Conservation (phyloP, 75 land plant genomes). For the Adiantum capillusveneris region DNA sequence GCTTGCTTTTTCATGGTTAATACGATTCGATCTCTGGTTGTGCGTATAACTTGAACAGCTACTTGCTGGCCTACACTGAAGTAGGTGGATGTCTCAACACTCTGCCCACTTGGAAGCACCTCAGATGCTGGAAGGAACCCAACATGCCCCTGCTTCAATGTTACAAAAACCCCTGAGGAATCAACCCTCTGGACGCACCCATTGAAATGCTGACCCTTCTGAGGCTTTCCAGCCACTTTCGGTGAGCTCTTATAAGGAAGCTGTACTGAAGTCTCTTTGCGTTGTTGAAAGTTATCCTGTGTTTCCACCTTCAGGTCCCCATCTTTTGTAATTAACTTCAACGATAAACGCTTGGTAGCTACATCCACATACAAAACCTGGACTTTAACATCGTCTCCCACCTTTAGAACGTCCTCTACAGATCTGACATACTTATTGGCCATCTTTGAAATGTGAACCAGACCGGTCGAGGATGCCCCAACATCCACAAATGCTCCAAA, state of each 20-base stretch:
- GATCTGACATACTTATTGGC: neutral
- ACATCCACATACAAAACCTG: conserved; percentile 2
- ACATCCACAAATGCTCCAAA: conserved; percentile 10
- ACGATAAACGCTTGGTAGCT: neutral
- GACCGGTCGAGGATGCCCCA: neutral
- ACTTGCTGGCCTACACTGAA: neutral
- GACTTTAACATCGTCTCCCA: conserved; percentile 6
- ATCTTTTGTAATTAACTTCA: neutral
- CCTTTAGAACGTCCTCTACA: conserved; percentile 7
- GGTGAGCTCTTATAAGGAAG: neutral
- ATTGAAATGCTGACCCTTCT: neutral
- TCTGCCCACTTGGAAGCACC: neutral
- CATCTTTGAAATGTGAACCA: conserved; percentile 2
- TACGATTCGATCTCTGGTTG: too few relatives aligned
- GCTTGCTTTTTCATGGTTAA: too few relatives aligned
- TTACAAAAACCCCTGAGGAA: neutral
- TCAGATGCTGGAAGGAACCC: conserved; percentile 2
- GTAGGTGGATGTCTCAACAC: neutral
- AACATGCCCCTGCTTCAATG: neutral
- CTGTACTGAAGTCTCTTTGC: neutral
- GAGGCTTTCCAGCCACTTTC: neutral
- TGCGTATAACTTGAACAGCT: too few relatives aligned
- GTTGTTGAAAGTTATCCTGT: neutral
- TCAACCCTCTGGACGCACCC: neutral
- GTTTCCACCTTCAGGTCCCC: neutral